phyloP scores from a whole-genome alignment of 2,329 filamentous ascomycete genomes.

The Pyrenophora graminea region DNA sequence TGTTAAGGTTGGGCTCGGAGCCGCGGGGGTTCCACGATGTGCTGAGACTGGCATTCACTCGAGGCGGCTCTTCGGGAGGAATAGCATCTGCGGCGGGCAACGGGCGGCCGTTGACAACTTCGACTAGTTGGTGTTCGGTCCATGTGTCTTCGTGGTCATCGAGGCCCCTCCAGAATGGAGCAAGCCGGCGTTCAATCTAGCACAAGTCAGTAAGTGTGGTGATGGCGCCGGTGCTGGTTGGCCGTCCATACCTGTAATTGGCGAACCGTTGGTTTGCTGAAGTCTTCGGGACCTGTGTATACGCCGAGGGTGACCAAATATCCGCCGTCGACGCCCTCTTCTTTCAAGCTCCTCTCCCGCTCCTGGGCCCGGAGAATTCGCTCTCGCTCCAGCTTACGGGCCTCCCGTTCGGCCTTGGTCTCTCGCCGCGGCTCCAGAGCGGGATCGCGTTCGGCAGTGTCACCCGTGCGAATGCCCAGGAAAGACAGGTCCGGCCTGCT shows the following conservation, averaged over 20 bases:
- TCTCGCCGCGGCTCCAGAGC: slow-evolving; percentile 70
- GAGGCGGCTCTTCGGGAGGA: slow-evolving; percentile 67
- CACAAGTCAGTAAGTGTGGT: slow-evolving; percentile 21
- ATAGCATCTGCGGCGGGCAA: slow-evolving; percentile 84
- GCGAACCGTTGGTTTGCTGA: slow-evolving; percentile 83
- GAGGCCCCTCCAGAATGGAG: slow-evolving; percentile 93
- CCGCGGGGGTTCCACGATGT: slow-evolving; percentile 51
- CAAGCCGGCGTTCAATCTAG: slow-evolving; percentile 90
- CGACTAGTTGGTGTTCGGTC: slow-evolving; percentile 94
- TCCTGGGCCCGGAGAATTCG: slow-evolving; percentile 76
- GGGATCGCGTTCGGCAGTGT: slow-evolving; percentile 55
- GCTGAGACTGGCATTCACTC: slow-evolving; percentile 45
- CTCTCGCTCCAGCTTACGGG: slow-evolving; percentile 81
- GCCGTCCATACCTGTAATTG: slow-evolving; percentile 77
- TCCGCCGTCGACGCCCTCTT: slow-evolving; percentile 92
- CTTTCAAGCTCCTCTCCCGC: slow-evolving; percentile 83
- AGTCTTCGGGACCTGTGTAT: slow-evolving; percentile 91
- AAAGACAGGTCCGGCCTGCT: slow-evolving; percentile 65
- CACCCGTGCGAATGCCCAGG: slow-evolving; percentile 59
- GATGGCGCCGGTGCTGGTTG: neutral
- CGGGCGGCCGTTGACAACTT: slow-evolving; percentile 80
- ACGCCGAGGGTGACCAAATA: slow-evolving; percentile 92
- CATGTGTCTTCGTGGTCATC: slow-evolving; percentile 87
- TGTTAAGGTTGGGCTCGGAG: slow-evolving; percentile 67
- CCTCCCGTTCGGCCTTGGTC: slow-evolving; percentile 89